Conservation (phyloP, 2,329 filamentous ascomycete genomes). For the Colletotrichum aenigma region DNA sequence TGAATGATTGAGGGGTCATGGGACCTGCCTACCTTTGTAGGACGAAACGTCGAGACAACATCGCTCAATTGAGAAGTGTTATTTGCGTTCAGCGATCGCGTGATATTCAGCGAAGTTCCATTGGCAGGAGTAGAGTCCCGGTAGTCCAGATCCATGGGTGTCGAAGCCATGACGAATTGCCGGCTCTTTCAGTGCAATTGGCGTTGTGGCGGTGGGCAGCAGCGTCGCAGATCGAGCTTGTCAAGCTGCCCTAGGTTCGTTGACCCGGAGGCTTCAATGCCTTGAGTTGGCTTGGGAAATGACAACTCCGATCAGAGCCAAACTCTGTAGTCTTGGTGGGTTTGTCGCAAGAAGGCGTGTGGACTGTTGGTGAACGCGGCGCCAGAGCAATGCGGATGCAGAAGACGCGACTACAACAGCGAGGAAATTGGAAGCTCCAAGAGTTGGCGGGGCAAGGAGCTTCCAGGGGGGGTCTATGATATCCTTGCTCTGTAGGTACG, state of each 20-base stretch:
- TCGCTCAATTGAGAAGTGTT: slow-evolving; percentile 74
- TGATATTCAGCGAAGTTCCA: slow-evolving; percentile 53
- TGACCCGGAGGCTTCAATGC: background rate
- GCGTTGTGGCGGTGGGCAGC: background rate
- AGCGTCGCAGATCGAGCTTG: background rate
- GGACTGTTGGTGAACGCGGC: background rate
- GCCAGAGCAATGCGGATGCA: background rate
- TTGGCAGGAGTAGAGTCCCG: slow-evolving; percentile 44
- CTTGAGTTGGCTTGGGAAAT: background rate
- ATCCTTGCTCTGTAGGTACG: background rate
- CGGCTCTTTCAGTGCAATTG: background rate
- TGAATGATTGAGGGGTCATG: background rate
- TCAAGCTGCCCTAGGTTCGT: background rate
- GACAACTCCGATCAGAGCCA: background rate
- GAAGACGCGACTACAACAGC: background rate
- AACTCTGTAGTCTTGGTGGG: background rate
- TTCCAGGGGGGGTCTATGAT: background rate
- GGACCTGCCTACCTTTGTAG: slow-evolving; percentile 69
- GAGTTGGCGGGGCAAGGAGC: background rate
- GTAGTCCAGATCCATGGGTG: slow-evolving; percentile 62
- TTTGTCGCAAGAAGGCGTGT: background rate
- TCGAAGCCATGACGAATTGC: slow-evolving; percentile 49
- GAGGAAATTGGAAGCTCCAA: background rate
- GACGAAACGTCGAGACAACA: slow-evolving; percentile 77
- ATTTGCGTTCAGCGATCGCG: slow-evolving; percentile 47